Evolutionary conservation across 2,329 filamentous ascomycete species (phyloP).

Genomic region (Claviceps sp.): DNA sequence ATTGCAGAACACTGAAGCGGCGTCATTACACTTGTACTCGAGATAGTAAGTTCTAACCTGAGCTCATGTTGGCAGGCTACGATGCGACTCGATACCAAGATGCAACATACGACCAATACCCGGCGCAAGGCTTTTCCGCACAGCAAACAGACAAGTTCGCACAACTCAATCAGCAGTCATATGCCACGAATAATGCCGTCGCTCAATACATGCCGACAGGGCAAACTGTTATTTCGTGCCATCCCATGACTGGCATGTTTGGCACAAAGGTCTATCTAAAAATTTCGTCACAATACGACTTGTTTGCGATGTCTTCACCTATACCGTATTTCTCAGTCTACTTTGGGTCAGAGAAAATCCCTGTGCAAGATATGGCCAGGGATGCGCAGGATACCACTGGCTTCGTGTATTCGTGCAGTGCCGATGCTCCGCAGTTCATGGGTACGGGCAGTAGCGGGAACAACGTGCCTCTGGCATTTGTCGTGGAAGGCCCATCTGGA

Average conservation of each 20-base stretch:
- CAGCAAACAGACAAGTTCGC: constrained; percentile 36
- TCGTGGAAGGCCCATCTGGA: constrained; percentile 37
- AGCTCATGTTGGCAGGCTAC: constrained; percentile 31
- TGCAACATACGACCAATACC: constrained; percentile 39
- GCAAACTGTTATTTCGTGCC: constrained; percentile 53
- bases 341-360: constrained; percentile 65
- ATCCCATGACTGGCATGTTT: constrained; percentile 53
- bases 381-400: constrained; percentile 42
- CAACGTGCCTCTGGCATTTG: constrained; percentile 41
- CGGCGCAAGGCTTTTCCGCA: constrained; percentile 30
- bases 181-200: constrained; percentile 47
- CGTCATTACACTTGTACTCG: neutral
- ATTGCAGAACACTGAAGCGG: neutral
- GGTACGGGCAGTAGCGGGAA: constrained; percentile 35
- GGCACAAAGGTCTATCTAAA: constrained; percentile 63
- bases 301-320: constrained; percentile 43
- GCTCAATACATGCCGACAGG: constrained; percentile 51
- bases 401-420: constrained; percentile 59
- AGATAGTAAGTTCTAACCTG: constrained; percentile 7
- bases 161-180: constrained; percentile 42
- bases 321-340: constrained; percentile 49
- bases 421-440: constrained; percentile 52
- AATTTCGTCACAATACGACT: constrained; percentile 61
- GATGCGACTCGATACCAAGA: constrained; percentile 49
- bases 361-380: constrained; percentile 46